Evolutionary conservation across 2,329 filamentous ascomycete genomes (phyloP).

Genomic region (Aureobasidium sp.): DNA sequence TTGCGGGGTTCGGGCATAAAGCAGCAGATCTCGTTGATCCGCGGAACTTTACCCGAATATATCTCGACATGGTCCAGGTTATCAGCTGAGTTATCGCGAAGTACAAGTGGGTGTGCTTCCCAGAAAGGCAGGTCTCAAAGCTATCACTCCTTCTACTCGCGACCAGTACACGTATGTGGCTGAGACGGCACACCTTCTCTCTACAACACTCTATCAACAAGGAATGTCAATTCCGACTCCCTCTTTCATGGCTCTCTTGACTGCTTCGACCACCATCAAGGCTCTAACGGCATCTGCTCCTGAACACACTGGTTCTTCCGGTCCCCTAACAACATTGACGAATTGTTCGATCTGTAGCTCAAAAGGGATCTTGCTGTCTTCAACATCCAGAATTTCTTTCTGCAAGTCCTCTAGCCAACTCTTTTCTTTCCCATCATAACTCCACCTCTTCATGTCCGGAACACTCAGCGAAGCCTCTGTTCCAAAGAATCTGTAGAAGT

Average conservation of each 20-base stretch:
- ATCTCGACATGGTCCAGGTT: neutral
- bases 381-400: slow-evolving; percentile 27
- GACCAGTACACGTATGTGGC: neutral
- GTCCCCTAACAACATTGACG: slow-evolving; percentile 40
- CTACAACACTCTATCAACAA: neutral
- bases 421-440: slow-evolving; percentile 37
- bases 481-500: slow-evolving; percentile 40
- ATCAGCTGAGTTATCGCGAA: neutral
- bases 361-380: slow-evolving; percentile 37
- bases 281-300: slow-evolving; percentile 45
- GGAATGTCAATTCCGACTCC: slow-evolving; percentile 21
- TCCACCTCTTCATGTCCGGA: slow-evolving; percentile 41
- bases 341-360: slow-evolving; percentile 48
- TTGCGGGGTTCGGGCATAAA: neutral
- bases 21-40: neutral
- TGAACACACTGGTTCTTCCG: slow-evolving; percentile 41
- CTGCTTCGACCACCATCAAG: slow-evolving; percentile 46
- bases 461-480: slow-evolving; percentile 46
- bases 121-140: neutral
- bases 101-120: neutral
- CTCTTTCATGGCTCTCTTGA: slow-evolving; percentile 37
- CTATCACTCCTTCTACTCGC: neutral
- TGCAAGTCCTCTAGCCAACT: slow-evolving; percentile 37
- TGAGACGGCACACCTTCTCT: neutral
- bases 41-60: neutral